These are phyloP conservation scores for Clitopilus passeckerianus DNA, from an alignment of 768 basidiomycete species.

Conservation along the genomic window DNA sequence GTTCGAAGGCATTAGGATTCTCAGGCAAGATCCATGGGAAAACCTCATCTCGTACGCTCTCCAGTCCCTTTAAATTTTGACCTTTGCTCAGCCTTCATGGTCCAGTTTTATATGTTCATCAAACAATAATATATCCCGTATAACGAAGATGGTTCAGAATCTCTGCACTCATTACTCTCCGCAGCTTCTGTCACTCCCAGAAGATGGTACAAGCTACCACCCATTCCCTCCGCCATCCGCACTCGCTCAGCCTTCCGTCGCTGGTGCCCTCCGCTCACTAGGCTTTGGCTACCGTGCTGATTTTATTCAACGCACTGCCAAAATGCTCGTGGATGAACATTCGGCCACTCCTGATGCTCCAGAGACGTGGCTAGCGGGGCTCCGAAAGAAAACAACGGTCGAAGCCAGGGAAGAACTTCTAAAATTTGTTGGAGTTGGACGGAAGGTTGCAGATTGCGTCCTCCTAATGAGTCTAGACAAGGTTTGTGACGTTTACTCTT, in stretches of 20 bases:
- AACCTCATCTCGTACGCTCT: constrained; percentile 82
- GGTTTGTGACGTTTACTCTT: constrained; percentile 30
- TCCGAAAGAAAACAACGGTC: constrained; percentile 45
- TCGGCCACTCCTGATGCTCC: constrained; percentile 38
- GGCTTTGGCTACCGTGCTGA: constrained; percentile 96
- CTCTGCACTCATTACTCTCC: constrained; percentile 77
- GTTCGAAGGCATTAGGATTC: constrained; percentile 78
- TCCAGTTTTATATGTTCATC: constrained; percentile 94
- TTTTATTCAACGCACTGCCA: constrained; percentile 81
- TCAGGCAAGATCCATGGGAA: constrained; percentile 96
- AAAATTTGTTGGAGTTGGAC: constrained; percentile 85
- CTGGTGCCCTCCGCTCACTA: constrained; percentile 63
- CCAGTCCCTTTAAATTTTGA: not conserved
- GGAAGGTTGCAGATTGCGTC: constrained; percentile 96
- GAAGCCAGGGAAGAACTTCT: constrained; percentile 73
- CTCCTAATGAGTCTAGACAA: constrained; percentile 91
- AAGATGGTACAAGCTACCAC: constrained; percentile 48
- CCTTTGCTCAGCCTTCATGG: not conserved
- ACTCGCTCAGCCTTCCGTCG: constrained; percentile 55
- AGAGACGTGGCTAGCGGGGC: constrained; percentile 53
- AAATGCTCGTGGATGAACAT: constrained; percentile 65
- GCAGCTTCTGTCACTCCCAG: constrained; percentile 47
- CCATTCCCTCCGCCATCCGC: constrained; percentile 80
- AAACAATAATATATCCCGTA: constrained; percentile 94
- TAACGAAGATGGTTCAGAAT: constrained; percentile 87